Evolutionary conservation across 106 monocot species (phyloP).

Genomic region (Acanthochlamys bracteata): DNA sequence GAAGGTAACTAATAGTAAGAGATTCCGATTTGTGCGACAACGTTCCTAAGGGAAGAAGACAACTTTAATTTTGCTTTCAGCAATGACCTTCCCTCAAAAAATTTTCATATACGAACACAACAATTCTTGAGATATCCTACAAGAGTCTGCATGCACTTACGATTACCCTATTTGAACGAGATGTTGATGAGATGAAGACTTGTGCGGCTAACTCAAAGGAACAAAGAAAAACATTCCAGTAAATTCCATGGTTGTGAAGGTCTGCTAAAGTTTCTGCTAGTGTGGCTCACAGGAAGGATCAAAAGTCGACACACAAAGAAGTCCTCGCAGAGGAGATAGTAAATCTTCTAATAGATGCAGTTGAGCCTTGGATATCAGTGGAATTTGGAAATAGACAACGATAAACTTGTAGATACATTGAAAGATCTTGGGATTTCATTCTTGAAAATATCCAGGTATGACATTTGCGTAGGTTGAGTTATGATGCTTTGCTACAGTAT

Average conservation of each 20-base stretch:
- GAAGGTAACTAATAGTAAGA: constrained; percentile 7
- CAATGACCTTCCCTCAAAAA: constrained; percentile 17
- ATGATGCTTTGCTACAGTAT: background rate
- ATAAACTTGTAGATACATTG: constrained; percentile 24
- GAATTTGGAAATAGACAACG: constrained; percentile 21
- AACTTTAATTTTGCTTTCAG: constrained; percentile 12
- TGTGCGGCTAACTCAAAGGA: constrained; percentile 8
- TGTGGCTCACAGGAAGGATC: background rate
- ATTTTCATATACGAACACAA: constrained; percentile 19
- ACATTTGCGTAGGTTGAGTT: background rate
- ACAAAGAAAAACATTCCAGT: constrained; percentile 14
- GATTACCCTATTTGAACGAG: background rate
- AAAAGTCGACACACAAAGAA: background rate
- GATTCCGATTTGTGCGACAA: constrained; percentile 13
- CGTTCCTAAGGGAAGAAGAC: constrained; percentile 22
- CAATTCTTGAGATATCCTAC: constrained; percentile 3
- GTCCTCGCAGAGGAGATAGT: constrained; percentile 14
- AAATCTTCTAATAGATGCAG: constrained; percentile 1
- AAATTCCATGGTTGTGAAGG: constrained; percentile 53
- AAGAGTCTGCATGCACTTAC: background rate
- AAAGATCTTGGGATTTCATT: constrained; percentile 49
- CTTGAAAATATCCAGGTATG: constrained; percentile 60
- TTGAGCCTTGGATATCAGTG: constrained; percentile 8
- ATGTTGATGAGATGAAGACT: constrained; percentile 1
- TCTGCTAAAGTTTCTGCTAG: constrained; percentile 25